Evolutionary conservation across 2,329 filamentous ascomycete species (phyloP), one percentile per base, ranked within the genome.

Genomic region (Xylariaceae sp.): DNA sequence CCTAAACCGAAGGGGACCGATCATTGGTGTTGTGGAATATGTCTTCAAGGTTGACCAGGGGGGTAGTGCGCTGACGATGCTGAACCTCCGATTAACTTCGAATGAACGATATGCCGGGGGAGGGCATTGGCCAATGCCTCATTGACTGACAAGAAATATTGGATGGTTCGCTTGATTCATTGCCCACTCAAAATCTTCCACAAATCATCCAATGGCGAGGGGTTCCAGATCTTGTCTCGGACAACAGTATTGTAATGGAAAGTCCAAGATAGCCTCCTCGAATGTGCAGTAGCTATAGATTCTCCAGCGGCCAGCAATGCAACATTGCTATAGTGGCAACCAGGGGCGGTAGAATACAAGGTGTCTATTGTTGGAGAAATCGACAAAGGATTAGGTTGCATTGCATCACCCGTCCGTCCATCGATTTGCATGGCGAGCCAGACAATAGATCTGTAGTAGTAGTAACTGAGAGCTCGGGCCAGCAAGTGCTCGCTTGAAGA

Each of bases 301-400:
- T 47, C 55, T 43, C 50, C 27, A 37, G 33, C 44, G 50, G 50
- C n/a, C 24, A 47, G 35, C 43, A 29, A 53, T 50, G 43, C 42
- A 40, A 59, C 57, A 48, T 50, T 41, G 33, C 9, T 50, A 44
- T 48, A 53, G n/a, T 37, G 30, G 46, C 39, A 55, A 37, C 51
- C 55, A 60, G 55, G 58, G 45, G 50, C 39, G 35, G 42, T 27
- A n/a, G 36, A 44, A 55, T 50, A 58, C 44, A 60, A 35, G 44
- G 41, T 32, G 24, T 39, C 36, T 50, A 30, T 44, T 40, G 48
- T 58, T 55, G 55, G 58, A 58, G 55, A 29, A 24, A 40, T 44
- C 50, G 42, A 50, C 50, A 50, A 41, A 40, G 46, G 36, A 33
- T 50, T 37, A 54, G 48, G 57, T 47, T 53, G 51, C 51, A 59